Conservation (phyloP, 2,329 filamentous ascomycete species). For the Podosphaera leucotricha region DNA sequence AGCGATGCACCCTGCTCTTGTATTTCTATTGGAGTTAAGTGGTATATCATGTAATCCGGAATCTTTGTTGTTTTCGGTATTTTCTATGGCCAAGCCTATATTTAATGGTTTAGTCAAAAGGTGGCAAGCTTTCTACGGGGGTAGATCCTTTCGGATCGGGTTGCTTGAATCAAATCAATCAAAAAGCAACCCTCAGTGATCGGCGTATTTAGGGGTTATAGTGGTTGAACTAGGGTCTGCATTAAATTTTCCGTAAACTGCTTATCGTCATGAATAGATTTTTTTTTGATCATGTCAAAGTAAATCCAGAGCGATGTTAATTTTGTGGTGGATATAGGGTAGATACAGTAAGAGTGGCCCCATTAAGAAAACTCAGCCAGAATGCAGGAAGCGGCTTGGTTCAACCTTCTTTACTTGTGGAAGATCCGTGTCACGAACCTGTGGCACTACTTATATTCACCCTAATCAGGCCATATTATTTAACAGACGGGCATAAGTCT, state of each 20-base stretch:
- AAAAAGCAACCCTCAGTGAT: constrained; percentile 8
- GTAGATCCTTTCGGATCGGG: constrained; percentile 3
- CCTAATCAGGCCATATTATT: too few species aligned
- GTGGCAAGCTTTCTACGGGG: constrained; percentile 1
- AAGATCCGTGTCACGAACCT: too few species aligned
- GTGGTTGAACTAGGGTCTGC: not conserved
- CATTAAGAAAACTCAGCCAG: too few species aligned
- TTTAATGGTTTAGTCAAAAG: constrained; percentile 2
- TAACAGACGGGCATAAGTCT: too few species aligned
- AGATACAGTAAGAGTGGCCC: not conserved
- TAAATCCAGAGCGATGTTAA: not conserved
- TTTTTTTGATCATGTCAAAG: not conserved
- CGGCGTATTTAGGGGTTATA: constrained; percentile 7
- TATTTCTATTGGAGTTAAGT: constrained; percentile 6
- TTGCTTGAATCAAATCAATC: constrained; percentile 3
- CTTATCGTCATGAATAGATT: not conserved
- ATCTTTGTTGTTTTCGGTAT: constrained; percentile 3
- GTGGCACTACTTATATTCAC: too few species aligned
- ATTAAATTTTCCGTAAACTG: not conserved
- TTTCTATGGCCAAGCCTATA: constrained; percentile 1
- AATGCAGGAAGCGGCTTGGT: too few species aligned
- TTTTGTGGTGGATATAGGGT: not conserved
- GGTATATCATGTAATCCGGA: constrained; percentile 7
- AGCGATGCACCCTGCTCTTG: constrained; percentile 3
- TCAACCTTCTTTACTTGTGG: too few species aligned